These are phyloP conservation scores for Lenwebbia sp. DNA, from an alignment of 345 rosid species.

Conservation along the genomic window DNA sequence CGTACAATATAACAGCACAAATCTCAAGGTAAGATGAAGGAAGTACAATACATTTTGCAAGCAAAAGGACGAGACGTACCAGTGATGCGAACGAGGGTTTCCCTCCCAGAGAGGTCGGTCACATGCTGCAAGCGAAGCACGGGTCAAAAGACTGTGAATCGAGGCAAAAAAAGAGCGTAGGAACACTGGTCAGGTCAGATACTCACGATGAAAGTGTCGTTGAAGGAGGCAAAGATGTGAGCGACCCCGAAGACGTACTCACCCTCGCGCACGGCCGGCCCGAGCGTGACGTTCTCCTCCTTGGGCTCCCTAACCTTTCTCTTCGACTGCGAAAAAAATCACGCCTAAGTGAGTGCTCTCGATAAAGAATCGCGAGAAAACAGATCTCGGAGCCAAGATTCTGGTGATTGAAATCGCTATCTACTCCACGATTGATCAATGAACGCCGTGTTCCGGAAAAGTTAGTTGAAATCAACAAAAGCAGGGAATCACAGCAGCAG, in stretches of 20 bases:
- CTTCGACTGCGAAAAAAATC: slow-evolving; percentile 32
- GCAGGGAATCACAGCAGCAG: too few relatives aligned
- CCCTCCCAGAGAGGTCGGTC: slow-evolving; percentile 87
- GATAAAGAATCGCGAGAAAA: neutral
- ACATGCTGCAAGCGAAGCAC: slow-evolving; percentile 44
- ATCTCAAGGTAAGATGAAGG: neutral
- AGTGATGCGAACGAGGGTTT: slow-evolving; percentile 83
- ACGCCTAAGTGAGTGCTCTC: neutral
- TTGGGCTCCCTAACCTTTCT: slow-evolving; percentile 74
- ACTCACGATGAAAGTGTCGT: slow-evolving; percentile 85
- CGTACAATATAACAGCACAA: neutral
- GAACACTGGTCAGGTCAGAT: neutral
- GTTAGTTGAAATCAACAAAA: too few relatives aligned
- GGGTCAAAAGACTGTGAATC: neutral
- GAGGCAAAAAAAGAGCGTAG: neutral
- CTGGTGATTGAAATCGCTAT: too few relatives aligned
- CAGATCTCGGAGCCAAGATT: neutral
- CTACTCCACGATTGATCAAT: too few relatives aligned
- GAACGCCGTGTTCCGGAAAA: too few relatives aligned
- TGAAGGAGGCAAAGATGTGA: slow-evolving; percentile 81
- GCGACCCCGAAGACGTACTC: slow-evolving; percentile 83
- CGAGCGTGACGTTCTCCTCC: slow-evolving; percentile 74
- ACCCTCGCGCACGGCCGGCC: slow-evolving; percentile 71
- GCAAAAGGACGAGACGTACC: slow-evolving; percentile 21
- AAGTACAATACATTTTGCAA: neutral